Conservation (phyloP, 225 moss, liverwort and hornwort species). For the Physcomitrellopsis africana region DNA sequence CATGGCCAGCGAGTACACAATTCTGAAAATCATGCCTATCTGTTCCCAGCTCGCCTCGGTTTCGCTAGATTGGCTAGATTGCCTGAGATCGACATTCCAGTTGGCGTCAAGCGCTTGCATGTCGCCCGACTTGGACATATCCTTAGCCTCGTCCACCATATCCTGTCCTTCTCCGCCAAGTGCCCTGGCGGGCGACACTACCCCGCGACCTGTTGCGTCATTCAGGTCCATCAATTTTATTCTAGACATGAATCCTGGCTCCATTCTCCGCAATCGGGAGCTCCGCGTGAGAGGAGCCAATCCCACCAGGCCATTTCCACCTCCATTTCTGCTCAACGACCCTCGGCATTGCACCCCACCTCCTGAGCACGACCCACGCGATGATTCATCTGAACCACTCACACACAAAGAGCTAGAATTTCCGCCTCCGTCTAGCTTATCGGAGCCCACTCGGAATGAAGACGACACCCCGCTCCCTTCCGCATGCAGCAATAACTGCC, state of each 20-base stretch:
- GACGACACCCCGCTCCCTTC: slow-evolving; percentile 12
- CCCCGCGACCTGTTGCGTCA: neutral
- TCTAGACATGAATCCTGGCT: neutral
- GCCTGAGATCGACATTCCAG: slow-evolving; percentile 42
- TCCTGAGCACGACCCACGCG: slow-evolving; percentile 18
- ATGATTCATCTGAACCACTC: too few relatives aligned
- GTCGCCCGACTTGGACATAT: slow-evolving; percentile 39
- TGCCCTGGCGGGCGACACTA: slow-evolving; percentile 26
- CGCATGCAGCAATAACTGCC: slow-evolving; percentile 20
- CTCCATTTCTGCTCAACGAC: slow-evolving; percentile 25
- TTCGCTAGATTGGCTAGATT: slow-evolving; percentile 19
- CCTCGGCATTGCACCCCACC: slow-evolving; percentile 36
- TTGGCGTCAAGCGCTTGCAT: slow-evolving; percentile 39
- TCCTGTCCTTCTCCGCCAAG: slow-evolving; percentile 29
- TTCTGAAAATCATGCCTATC: slow-evolving; percentile 82
- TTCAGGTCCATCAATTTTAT: slow-evolving; percentile 22
- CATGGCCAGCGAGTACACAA: slow-evolving; percentile 78
- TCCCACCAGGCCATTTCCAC: slow-evolving; percentile 7
- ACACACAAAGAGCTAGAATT: too few relatives aligned
- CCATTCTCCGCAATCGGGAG: neutral
- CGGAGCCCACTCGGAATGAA: slow-evolving; percentile 29
- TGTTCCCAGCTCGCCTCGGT: slow-evolving; percentile 87
- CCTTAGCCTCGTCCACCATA: slow-evolving; percentile 32
- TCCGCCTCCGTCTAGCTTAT: neutral
- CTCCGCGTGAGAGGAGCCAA: neutral